Conservation (phyloP, 352 stramenopile genomes). For the Pythium myriotylum region DNA sequence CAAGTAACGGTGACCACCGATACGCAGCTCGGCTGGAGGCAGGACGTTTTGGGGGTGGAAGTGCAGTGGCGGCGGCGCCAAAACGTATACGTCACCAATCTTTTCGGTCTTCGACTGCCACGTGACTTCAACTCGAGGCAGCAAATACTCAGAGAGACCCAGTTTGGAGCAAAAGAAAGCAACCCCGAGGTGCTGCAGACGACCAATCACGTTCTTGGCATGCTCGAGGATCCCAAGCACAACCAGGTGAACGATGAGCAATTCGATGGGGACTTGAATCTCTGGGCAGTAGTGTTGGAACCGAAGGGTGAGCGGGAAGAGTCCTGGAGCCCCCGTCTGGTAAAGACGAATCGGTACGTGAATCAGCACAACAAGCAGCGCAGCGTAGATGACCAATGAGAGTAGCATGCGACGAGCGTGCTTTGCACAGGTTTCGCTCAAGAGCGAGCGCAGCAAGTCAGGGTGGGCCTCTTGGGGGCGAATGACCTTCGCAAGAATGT, state of each 20-base stretch:
- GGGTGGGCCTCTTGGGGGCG: conserved; percentile 96
- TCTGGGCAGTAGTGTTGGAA: conserved; percentile 94
- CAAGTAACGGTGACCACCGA: conserved; percentile 76
- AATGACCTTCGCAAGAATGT: conserved; percentile 88
- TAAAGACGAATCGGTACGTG: conserved; percentile 82
- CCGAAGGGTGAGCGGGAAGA: conserved; percentile 78
- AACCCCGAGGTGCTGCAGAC: conserved; percentile 70
- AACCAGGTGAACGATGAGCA: conserved; percentile 95
- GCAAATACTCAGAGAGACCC: conserved; percentile 67
- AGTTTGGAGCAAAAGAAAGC: conserved; percentile 58
- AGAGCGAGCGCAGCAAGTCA: conserved; percentile 94
- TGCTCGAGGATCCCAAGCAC: conserved; percentile 95
- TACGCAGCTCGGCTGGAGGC: conserved; percentile 67
- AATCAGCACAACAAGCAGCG: conserved; percentile 86
- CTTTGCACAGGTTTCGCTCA: conserved; percentile 93
- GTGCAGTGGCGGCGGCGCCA: conserved; percentile 73
- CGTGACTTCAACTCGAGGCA: conserved; percentile 50
- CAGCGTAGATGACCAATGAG: conserved; percentile 91
- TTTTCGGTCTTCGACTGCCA: conserved; percentile 23
- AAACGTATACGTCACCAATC: conserved; percentile 32
- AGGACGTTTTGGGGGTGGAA: conserved; percentile 78
- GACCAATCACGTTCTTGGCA: conserved; percentile 85
- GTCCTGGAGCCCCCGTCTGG: conserved; percentile 43
- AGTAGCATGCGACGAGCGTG: conserved; percentile 94
- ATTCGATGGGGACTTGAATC: conserved; percentile 95